phyloP scores from a whole-genome alignment of 495 filamentous ascomycete genomes.

The Elaphomyces granulatus region DNA sequence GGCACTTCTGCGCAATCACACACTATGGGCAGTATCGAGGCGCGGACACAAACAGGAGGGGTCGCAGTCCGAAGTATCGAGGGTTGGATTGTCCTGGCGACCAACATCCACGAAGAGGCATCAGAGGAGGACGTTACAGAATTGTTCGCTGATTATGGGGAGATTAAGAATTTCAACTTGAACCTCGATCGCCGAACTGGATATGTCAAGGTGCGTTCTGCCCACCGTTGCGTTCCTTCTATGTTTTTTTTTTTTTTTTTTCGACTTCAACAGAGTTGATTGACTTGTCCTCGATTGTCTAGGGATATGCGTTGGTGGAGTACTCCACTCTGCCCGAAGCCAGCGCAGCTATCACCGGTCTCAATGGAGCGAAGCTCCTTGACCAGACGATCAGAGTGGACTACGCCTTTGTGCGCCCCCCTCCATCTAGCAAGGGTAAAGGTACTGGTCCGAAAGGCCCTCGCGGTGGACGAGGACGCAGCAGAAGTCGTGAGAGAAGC shows the following conservation, averaged over 20 bases:
- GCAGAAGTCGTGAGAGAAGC: constrained; percentile 43
- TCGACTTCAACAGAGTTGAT: neutral
- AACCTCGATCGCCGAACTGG: constrained; percentile 91
- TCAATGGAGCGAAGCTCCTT: constrained; percentile 67
- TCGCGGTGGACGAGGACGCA: constrained; percentile 36
- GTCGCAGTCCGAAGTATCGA: constrained; percentile 95
- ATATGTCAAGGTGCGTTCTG: constrained; percentile 76
- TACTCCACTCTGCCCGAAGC: constrained; percentile 82
- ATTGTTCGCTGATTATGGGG: constrained; percentile 87
- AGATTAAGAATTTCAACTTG: constrained; percentile 94
- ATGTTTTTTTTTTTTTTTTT: neutral
- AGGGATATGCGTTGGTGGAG: constrained; percentile 93
- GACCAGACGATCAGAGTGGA: constrained; percentile 88
- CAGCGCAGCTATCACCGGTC: constrained; percentile 68
- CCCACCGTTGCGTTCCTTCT: neutral
- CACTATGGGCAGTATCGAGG: constrained; percentile 41
- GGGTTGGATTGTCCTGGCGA: constrained; percentile 95
- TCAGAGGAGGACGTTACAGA: constrained; percentile 93
- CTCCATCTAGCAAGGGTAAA: constrained; percentile 50
- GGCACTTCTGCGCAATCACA: constrained; percentile 31
- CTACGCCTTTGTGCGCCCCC: constrained; percentile 93
- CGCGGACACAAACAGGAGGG: constrained; percentile 61
- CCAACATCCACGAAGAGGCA: constrained; percentile 95
- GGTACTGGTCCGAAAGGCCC: constrained; percentile 36
- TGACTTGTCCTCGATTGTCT: constrained; percentile 3